These are phyloP conservation scores for Blastomyces gilchristii DNA, from an alignment of 2,329 filamentous ascomycete species.

Conservation along the genomic window DNA sequence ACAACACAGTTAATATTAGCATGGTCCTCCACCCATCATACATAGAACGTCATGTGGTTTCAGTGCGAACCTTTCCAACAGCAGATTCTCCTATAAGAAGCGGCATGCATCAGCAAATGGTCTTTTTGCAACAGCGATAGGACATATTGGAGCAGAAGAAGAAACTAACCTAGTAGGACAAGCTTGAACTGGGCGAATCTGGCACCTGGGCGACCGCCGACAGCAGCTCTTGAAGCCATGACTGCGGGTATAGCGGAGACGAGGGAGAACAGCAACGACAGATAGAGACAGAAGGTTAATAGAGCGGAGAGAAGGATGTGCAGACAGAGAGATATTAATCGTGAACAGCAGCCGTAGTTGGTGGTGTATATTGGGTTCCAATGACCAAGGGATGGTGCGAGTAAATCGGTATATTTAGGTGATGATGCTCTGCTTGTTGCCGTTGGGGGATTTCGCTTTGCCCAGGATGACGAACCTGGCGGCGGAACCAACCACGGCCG, in stretches of 20 bases:
- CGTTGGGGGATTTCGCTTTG: neutral
- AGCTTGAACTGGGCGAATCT: slow-evolving; percentile 99
- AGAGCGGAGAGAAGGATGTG: neutral
- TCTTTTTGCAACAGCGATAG: slow-evolving; percentile 29
- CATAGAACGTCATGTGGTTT: neutral
- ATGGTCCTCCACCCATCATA: neutral
- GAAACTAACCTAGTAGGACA: slow-evolving; percentile 73
- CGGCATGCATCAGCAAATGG: slow-evolving; percentile 3
- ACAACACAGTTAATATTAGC: slow-evolving; percentile 17
- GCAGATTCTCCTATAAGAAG: slow-evolving; percentile 74
- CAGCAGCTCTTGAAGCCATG: slow-evolving; percentile 82
- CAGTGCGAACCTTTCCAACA: slow-evolving; percentile 72
- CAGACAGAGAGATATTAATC: neutral
- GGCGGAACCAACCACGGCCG: neutral
- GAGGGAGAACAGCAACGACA: neutral
- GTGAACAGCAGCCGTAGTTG: neutral
- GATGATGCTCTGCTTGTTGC: neutral
- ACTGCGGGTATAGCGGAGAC: slow-evolving; percentile 17
- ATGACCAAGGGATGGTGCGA: neutral
- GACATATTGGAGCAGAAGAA: neutral
- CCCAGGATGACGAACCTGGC: slow-evolving; percentile 4
- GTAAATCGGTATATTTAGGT: neutral
- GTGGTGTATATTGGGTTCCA: neutral
- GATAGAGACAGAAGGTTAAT: neutral
- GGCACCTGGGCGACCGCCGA: slow-evolving; percentile 55